Conservation (phyloP, 176 grass and related monocot species). For the Tillandsia fasciculata region DNA sequence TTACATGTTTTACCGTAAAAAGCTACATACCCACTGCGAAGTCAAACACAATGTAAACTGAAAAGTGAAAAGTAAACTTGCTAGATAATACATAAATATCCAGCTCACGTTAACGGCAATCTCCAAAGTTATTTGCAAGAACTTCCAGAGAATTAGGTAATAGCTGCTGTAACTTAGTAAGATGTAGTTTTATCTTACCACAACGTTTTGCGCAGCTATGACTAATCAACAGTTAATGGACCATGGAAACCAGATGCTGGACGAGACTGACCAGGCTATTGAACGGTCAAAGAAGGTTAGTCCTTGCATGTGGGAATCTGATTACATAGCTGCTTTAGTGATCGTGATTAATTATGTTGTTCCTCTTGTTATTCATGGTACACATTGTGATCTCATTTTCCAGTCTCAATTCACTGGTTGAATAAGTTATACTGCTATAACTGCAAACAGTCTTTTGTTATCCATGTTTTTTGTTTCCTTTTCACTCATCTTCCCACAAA, state of each 20-base stretch:
- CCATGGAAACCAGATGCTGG: slow-evolving; percentile 58
- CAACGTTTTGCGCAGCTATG: slow-evolving; percentile 45
- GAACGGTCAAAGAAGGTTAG: slow-evolving; percentile 58
- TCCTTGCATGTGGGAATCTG: neutral
- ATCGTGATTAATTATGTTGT: neutral
- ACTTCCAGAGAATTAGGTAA: neutral
- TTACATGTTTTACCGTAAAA: too few species aligned
- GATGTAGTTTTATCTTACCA: neutral
- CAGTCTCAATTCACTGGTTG: too few species aligned
- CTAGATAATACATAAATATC: neutral
- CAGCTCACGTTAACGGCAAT: neutral
- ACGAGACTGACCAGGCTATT: slow-evolving; percentile 93
- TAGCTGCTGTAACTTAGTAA: neutral
- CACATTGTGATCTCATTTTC: too few species aligned
- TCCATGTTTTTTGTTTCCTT: neutral
- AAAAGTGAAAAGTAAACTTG: too few species aligned
- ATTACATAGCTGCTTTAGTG: neutral
- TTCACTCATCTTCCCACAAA: neutral
- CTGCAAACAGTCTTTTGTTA: neutral
- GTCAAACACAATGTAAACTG: too few species aligned
- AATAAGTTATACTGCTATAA: neutral
- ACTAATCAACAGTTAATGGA: slow-evolving; percentile 89
- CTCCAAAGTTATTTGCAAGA: neutral
- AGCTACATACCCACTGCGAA: too few species aligned
- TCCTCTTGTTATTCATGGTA: neutral